Evolutionary conservation across 169 alveolate species (phyloP).

Genomic region (Cryptosporidium sp.): DNA sequence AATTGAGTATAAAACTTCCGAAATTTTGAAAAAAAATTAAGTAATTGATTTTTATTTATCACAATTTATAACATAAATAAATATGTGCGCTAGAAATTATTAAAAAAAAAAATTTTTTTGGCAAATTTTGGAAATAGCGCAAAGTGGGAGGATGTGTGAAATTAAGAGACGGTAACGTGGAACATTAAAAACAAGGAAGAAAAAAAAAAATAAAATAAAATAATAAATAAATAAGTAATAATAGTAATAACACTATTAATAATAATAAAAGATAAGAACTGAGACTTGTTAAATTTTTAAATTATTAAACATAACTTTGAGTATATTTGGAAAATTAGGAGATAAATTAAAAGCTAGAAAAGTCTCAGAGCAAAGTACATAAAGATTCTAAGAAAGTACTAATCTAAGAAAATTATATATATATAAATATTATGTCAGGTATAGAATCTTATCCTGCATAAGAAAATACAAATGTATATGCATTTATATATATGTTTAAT

Average conservation of each 20-base stretch:
- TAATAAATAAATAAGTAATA: neutral
- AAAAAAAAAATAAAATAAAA: neutral
- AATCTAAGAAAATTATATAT: no score
- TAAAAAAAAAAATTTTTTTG: neutral
- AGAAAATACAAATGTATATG: neutral
- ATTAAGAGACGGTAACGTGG: constrained; percentile 60
- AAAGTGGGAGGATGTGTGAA: constrained; percentile 62
- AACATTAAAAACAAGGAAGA: neutral
- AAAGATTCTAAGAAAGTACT: neutral
- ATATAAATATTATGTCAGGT: neutral
- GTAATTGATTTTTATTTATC: no score
- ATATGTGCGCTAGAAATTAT: no score
- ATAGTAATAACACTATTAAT: neutral
- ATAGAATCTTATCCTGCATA: neutral
- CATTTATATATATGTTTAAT: neutral
- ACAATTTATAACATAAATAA: no score
- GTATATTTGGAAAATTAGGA: no score
- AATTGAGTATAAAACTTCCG: no score
- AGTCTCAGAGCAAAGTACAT: neutral
- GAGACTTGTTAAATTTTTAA: neutral
- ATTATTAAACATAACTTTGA: neutral
- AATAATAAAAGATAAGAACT: neutral
- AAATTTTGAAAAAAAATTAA: no score
- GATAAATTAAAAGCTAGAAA: neutral
- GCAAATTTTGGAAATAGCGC: constrained; percentile 12